Percentiles rank a stretch among this genome's conserved stretches.
Evolutionary conservation across 805 yeast species (phyloP).

Genomic region (Nakazawaea populi): DNA sequence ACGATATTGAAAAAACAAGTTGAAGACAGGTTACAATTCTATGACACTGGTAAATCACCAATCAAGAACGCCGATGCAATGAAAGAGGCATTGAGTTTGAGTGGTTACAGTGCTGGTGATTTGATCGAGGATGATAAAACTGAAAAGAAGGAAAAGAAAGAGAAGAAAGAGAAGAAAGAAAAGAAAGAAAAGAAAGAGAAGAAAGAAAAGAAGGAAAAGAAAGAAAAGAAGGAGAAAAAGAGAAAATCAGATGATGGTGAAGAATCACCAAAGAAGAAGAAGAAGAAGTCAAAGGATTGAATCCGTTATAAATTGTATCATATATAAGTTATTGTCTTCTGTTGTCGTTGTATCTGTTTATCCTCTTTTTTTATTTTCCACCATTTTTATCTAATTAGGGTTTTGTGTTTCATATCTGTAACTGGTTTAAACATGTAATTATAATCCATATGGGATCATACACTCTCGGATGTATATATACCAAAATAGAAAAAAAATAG

Average conservation of each 20-base stretch:
- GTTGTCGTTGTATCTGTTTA: not conserved
- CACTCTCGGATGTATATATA: too few relatives aligned
- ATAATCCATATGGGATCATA: not conserved
- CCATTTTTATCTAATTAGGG: not conserved
- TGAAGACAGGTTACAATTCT: slow-evolving; percentile 93
- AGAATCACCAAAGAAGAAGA: slow-evolving; percentile 28
- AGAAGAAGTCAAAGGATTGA: slow-evolving; percentile 26
- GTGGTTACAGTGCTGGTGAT: slow-evolving; percentile 29
- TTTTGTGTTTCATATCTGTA: not conserved
- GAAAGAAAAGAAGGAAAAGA: slow-evolving; percentile 41
- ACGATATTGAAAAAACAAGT: slow-evolving; percentile 90
- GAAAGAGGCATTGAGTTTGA: slow-evolving; percentile 78
- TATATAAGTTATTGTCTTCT: not conserved
- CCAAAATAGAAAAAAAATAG: too few relatives aligned
- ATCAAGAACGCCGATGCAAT: slow-evolving; percentile 95
- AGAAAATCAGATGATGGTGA: slow-evolving; percentile 27
- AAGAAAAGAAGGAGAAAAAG: slow-evolving; percentile 34
- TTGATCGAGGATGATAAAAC: slow-evolving; percentile 22
- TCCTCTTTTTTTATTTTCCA: not conserved
- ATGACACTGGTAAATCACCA: slow-evolving; percentile 95
- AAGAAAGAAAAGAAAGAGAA: slow-evolving; percentile 46
- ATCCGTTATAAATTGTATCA: not conserved
- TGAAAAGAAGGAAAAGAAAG: slow-evolving; percentile 28
- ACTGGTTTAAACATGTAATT: not conserved
- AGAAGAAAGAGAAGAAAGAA: slow-evolving; percentile 37